A percentile compares a stretch with the other conserved stretches of the same genome.
Evolutionary conservation across 495 filamentous ascomycete species (phyloP).

Genomic region (Penicillium flavigenum): DNA sequence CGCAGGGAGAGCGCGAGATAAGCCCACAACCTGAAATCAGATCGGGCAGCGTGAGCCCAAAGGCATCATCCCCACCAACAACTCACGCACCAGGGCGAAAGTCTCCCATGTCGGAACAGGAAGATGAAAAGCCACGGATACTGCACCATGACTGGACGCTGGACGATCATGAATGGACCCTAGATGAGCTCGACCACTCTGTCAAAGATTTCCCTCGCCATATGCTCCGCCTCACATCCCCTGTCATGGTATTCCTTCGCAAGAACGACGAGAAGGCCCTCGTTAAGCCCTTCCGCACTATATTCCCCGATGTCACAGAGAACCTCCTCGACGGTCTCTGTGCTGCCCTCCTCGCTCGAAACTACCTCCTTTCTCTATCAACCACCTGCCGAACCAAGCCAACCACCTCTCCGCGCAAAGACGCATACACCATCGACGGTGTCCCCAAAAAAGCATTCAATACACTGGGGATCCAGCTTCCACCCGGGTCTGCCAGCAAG

Average conservation of each 20-base stretch:
- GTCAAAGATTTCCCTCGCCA: constrained; percentile 44
- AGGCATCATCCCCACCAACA: constrained; percentile 13
- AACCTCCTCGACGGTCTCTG: constrained; percentile 62
- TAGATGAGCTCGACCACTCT: constrained; percentile 45
- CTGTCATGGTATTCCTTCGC: constrained; percentile 45
- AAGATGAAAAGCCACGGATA: constrained; percentile 32
- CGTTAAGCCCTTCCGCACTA: constrained; percentile 50
- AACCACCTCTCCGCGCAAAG: constrained; percentile 21
- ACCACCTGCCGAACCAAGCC: constrained; percentile 28
- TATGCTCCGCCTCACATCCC: constrained; percentile 47
- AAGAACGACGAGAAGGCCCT: constrained; percentile 40
- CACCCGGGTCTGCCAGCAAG: constrained; percentile 28
- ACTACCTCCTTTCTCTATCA: constrained; percentile 53
- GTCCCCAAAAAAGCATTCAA: constrained; percentile 41
- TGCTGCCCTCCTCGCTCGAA: constrained; percentile 61
- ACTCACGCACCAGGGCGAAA: constrained; percentile 28
- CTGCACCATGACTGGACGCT: constrained; percentile 48
- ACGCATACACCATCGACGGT: constrained; percentile 30
- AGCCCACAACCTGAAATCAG: constrained; percentile 28
- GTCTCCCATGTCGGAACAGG: constrained; percentile 33
- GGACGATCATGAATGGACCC: constrained; percentile 49
- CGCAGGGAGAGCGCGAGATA: constrained; percentile 19
- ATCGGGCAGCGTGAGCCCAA: constrained; percentile 30
- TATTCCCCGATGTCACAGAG: constrained; percentile 57
- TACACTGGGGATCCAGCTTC: constrained; percentile 37